Base-by-base conservation (phyloP, 768 basidiomycete genomes). In the Suillus fuscotomentosus region DNA sequence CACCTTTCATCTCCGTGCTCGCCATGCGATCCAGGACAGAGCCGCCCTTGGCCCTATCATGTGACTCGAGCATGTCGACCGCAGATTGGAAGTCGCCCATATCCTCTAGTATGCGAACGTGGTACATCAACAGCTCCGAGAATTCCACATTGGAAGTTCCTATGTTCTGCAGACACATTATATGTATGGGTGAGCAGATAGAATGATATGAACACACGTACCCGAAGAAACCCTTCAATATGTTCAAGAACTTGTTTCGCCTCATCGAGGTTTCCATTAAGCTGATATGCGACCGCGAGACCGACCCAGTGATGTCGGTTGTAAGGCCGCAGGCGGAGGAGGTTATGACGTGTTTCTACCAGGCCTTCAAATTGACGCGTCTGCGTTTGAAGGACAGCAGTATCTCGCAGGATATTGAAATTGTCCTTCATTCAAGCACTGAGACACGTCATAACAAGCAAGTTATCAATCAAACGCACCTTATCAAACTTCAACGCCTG, bases 401-500 rank as follows among this genome's bases (percentile, higher is more conserved):
- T 85, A 75, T 99, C 97, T 51, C 93, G 88, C 31, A 99, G 77
- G 68, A 99, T 90, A 75, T 97, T 97, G 71, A 97, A 78, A 73
- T 97, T 97, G 70, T 98, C 95, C 96, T 97, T 70, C 10, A 7
- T 11, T 24, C 41, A 42, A 34, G 36, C 65, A 65, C 27, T 68
- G 50, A 34, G 62, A 6, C 43, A 47, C 53, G 62, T 24, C 38
- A 11, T 41, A 60, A 47, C 54, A 51, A 31, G 42, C 15, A 51
- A 31, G 54, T n/a, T 17, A 38, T 10, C 48, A 13, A 54, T 64
- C 31, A 51, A 17, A 73, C 84, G 69, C 70, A 97, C 96, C 80
- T 90, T 90, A 79, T 99, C 97, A 71, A 92, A 92, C 65, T 85
- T 84, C 68, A 96, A 80, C 3, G 96, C 97, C 79, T 94, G 91